Conservation (phyloP, 139 green algal genomes). For the Chlamydomonas eustigma region DNA sequence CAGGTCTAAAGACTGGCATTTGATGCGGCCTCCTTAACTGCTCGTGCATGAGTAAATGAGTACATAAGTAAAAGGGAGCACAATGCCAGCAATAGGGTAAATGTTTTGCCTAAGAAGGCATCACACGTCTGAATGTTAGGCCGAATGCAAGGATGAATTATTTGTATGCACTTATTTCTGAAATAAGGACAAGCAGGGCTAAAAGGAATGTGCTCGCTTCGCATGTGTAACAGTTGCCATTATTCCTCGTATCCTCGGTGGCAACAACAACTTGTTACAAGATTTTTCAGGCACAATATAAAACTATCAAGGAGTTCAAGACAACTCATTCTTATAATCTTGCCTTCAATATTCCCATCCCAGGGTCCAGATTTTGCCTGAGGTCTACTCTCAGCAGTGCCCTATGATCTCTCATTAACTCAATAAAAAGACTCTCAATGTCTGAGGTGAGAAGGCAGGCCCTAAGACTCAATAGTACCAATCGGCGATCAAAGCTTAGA, state of each 20-base stretch:
- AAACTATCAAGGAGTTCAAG: no score
- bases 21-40: background rate
- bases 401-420: conserved; percentile 26
- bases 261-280: no score
- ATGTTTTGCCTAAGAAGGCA: no score
- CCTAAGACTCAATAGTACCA: conserved; percentile 32
- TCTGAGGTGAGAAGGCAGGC: conserved; percentile 19
- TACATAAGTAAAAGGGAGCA: no score
- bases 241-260: no score
- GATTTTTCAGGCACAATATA: no score
- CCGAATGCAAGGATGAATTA: no score
- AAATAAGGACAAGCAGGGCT: background rate
- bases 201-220: background rate
- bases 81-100: no score
- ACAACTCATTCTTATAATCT: no score
- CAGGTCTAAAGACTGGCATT: background rate
- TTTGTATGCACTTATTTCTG: no score
- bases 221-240: background rate
- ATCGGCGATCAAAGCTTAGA: conserved; percentile 29
- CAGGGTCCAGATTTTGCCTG: conserved; percentile 15
- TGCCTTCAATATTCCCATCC: conserved; percentile 24
- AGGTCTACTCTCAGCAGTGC: conserved; percentile 38
- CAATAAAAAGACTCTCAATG: conserved; percentile 10
- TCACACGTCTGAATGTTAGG: no score
- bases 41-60: no score